Evolutionary conservation across 2,329 filamentous ascomycete species (phyloP).

Genomic region (Aspergillus felis): DNA sequence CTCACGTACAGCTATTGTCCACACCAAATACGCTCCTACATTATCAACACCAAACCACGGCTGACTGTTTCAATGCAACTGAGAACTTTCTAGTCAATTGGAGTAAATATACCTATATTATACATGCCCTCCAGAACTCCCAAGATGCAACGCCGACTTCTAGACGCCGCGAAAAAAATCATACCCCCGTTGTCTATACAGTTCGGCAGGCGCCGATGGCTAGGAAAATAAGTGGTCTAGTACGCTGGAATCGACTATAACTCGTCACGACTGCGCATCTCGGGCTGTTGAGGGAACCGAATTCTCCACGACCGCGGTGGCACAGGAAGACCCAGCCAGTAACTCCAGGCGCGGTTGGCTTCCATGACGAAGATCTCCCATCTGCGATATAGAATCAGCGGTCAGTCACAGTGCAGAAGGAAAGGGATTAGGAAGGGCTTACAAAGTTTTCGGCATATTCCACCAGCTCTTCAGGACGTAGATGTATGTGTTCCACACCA

Average conservation of each 20-base stretch:
- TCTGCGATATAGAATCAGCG: conserved; percentile 26
- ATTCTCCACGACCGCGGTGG: conserved; percentile 55
- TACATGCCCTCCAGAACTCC: conserved; percentile 4
- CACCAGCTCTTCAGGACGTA: conserved; percentile 70
- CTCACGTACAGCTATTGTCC: too few species aligned
- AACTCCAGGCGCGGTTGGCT: conserved; percentile 54
- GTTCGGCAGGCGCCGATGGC: neutral
- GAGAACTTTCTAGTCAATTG: neutral
- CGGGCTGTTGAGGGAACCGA: conserved; percentile 34
- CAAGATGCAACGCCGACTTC: neutral
- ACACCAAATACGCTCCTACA: neutral
- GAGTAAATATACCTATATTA: neutral
- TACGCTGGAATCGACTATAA: conserved; percentile 24
- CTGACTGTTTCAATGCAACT: neutral
- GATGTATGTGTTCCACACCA: conserved; percentile 60
- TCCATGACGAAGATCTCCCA: conserved; percentile 53
- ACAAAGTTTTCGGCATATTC: conserved; percentile 64
- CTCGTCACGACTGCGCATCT: conserved; percentile 33
- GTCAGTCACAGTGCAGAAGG: neutral
- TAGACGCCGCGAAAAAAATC: neutral
- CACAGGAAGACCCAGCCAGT: conserved; percentile 61
- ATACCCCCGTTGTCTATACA: neutral
- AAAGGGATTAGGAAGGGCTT: conserved; percentile 43
- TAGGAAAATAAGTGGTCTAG: neutral
- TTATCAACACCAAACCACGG: neutral